Evolutionary conservation across 768 basidiomycete species (phyloP).

Genomic region (Hygrophoropsis aurantiaca): DNA sequence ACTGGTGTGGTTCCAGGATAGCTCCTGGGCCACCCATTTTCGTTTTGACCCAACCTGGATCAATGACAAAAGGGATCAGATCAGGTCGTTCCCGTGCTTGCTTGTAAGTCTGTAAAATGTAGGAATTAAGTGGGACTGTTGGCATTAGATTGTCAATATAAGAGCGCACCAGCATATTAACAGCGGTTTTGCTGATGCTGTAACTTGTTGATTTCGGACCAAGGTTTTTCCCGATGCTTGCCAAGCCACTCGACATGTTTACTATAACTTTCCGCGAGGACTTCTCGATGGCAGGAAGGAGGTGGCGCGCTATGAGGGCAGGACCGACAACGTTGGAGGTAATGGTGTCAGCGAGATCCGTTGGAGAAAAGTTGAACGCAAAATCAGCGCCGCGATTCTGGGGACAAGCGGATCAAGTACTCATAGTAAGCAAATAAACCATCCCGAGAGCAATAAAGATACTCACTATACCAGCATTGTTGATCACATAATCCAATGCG

Average conservation of each 20-base stretch:
- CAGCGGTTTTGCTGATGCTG: constrained; percentile 12
- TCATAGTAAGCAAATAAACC: constrained; percentile 11
- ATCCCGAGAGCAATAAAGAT: background rate
- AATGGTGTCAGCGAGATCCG: constrained; percentile 17
- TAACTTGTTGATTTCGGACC: constrained; percentile 6
- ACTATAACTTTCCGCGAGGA: constrained; percentile 32
- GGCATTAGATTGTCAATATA: constrained; percentile 12
- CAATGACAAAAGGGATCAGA: constrained; percentile 68
- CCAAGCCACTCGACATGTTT: constrained; percentile 34
- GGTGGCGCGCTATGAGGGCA: constrained; percentile 29
- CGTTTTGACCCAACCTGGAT: constrained; percentile 89
- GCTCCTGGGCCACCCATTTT: constrained; percentile 37
- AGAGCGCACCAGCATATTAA: constrained; percentile 12
- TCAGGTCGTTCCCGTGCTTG: constrained; percentile 13
- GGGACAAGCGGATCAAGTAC: too few species aligned
- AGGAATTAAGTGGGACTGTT: background rate
- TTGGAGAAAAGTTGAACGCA: constrained; percentile 22
- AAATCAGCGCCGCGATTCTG: constrained; percentile 23
- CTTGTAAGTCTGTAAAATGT: constrained; percentile 7
- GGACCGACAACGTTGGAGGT: constrained; percentile 34
- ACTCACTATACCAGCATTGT: constrained; percentile 39
- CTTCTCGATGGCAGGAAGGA: constrained; percentile 35
- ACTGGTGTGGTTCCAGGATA: constrained; percentile 27
- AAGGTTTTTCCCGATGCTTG: constrained; percentile 24
- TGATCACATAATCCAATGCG: constrained; percentile 36